Percentiles rank a stretch among this genome's conserved stretches.
These are phyloP conservation scores for Aegilops bicornis DNA, from an alignment of 176 grass and related monocot species.

Conservation along the genomic window DNA sequence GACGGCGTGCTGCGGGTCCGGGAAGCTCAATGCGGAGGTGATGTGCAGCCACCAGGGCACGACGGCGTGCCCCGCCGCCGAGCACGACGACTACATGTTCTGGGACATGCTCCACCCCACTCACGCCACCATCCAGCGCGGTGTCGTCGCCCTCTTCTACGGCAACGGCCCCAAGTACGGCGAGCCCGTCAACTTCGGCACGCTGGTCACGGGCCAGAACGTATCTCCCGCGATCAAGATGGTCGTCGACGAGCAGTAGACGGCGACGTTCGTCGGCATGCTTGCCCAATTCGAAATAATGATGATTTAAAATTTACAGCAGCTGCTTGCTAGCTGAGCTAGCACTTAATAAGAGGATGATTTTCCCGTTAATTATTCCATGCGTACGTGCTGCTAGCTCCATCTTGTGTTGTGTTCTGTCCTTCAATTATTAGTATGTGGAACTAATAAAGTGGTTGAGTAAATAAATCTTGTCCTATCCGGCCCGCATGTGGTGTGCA, in stretches of 20 bases:
- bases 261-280: no score
- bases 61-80: neutral
- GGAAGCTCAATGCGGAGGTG: neutral
- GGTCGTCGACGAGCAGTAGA: neutral
- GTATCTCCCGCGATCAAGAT: neutral
- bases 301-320: no score
- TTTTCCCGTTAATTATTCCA: no score
- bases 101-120: slow-evolving; percentile 9
- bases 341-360: no score
- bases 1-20: neutral
- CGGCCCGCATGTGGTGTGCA: no score
- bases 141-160: neutral
- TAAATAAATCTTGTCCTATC: no score
- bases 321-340: no score
- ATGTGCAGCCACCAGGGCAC: neutral
- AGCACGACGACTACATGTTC: slow-evolving; percentile 8
- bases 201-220: neutral
- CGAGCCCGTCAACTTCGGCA: neutral
- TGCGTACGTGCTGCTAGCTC: no score
- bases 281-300: no score
- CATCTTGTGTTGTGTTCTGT: no score
- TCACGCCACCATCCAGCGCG: neutral
- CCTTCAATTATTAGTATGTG: no score
- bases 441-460: no score
- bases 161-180: neutral